Evolutionary conservation across 345 rosid species (phyloP), one percentile per base, ranked within the genome.

Genomic region (Combretum micranthum): DNA sequence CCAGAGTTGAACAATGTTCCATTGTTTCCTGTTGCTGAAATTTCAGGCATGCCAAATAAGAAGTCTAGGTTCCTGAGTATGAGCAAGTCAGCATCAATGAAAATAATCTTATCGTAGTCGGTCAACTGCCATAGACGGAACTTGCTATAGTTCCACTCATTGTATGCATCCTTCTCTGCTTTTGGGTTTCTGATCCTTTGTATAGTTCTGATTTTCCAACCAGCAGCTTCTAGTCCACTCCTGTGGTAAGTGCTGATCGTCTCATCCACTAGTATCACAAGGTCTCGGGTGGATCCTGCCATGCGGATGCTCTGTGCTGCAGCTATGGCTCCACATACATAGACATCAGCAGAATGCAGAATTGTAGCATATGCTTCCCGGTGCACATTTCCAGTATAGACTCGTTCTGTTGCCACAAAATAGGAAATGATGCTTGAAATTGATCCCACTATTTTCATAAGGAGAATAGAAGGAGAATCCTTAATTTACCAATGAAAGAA

Each of bases 111-210:
- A 64, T 86, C 88, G 20, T 93, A 93, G 56, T 93, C 89, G 13
- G 97, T 93, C 63, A 93, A 75, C 77, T 93, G 97, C 99, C 99
- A 93, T 26, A 93, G 71, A 15, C 94, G 70, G 69, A 93, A 89
- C 70, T 87, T 93, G 87, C 99, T 93, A 76, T 93, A 93, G 66
- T 93, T 93, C 96, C 96, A 93, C 60, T 93, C 96, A 57, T 89
- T 93, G 75, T 93, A 89, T 11, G 99, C 96, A 66, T 93, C 96
- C 66, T 80, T 81, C 67, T 89, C 96, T 0, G 99, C 99, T 75
- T 93, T 89, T 3, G 97, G 99, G 75, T 89, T 93, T 69, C 99
- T 76, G 64, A 93, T 93, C 59, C 99, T 75, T 47, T 87, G 63
- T 52, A 93, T 89, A 1, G 85, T 84, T 66, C 84, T 69, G 58